Conservation (phyloP, 2,329 filamentous ascomycete genomes). For the Scleromitrula shiraiana region DNA sequence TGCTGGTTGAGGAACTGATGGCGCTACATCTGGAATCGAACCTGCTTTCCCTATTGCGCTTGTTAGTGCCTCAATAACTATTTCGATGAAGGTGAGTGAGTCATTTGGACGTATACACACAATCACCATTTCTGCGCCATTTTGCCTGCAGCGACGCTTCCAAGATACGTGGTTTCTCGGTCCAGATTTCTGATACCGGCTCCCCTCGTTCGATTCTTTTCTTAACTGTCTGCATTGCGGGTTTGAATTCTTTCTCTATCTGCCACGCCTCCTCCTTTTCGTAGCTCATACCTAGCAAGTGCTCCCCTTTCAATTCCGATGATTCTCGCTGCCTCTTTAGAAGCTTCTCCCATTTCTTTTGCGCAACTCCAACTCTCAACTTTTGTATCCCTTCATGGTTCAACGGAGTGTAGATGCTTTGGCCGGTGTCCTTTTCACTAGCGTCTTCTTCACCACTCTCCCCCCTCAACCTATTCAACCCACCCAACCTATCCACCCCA, state of each 20-base stretch:
- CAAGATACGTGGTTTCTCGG: no score
- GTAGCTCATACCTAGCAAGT: no score
- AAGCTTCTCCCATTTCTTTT: neutral
- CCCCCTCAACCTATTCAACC: no score
- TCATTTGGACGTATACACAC: neutral
- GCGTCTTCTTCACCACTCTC: no score
- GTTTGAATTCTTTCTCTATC: neutral
- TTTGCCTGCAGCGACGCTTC: neutral
- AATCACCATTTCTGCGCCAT: conserved; percentile 1
- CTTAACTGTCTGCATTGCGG: neutral
- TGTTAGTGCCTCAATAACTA: neutral
- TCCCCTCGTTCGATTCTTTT: no score
- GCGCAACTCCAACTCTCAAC: neutral
- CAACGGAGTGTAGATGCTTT: neutral
- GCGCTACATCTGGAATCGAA: neutral
- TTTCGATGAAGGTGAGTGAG: neutral
- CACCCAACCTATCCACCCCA: neutral
- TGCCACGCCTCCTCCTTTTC: neutral
- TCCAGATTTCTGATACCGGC: no score
- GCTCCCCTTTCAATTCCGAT: no score
- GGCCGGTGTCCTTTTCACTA: no score
- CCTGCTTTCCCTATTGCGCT: neutral
- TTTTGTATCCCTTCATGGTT: neutral
- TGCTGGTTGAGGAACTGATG: neutral
- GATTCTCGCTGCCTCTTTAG: no score